Evolutionary conservation across 23 red algal species (phyloP).

Genomic region (Porphyridium purpureum): DNA sequence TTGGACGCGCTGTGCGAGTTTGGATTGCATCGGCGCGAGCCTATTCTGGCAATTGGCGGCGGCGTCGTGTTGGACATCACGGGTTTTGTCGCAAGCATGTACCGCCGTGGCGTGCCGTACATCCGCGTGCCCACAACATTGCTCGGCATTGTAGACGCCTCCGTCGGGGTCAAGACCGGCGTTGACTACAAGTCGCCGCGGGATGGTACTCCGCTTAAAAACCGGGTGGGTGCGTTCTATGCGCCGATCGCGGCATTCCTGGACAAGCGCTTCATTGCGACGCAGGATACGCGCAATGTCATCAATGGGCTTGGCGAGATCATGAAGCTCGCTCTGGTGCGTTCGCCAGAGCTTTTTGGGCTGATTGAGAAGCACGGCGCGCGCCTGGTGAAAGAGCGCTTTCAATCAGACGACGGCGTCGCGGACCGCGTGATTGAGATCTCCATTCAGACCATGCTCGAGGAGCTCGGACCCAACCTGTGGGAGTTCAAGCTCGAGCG

Average conservation of each 20-base stretch:
- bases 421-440: conserved; percentile 75
- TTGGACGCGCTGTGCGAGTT: conserved; percentile 66
- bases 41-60: conserved; percentile 86
- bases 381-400: conserved; percentile 39
- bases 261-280: conserved; percentile 71
- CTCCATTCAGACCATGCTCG: conserved; percentile 81
- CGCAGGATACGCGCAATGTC: conserved; percentile 79
- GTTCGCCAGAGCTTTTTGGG: conserved; percentile 61
- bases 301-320: conserved; percentile 93
- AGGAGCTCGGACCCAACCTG: conserved; percentile 91
- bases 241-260: conserved; percentile 70
- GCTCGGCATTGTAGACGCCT: conserved; percentile 77
- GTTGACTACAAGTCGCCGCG: conserved; percentile 59
- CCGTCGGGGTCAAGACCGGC: conserved; percentile 85
- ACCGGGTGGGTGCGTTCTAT: conserved; percentile 97
- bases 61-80: conserved; percentile 74
- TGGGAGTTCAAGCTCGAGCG: conserved; percentile 88
- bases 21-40: conserved; percentile 71
- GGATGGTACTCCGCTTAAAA: conserved; percentile 59
- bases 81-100: conserved; percentile 63
- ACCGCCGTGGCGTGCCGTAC: conserved; percentile 78
- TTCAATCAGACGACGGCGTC: conserved; percentile 24
- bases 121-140: conserved; percentile 83
- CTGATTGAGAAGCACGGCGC: conserved; percentile 66
- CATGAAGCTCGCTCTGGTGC: conserved; percentile 88